A percentile compares a stretch with the other conserved stretches of the same genome.
These are phyloP conservation scores for Sideroxylon spinosum DNA, from an alignment of 179 eudicot species.

Conservation along the genomic window DNA sequence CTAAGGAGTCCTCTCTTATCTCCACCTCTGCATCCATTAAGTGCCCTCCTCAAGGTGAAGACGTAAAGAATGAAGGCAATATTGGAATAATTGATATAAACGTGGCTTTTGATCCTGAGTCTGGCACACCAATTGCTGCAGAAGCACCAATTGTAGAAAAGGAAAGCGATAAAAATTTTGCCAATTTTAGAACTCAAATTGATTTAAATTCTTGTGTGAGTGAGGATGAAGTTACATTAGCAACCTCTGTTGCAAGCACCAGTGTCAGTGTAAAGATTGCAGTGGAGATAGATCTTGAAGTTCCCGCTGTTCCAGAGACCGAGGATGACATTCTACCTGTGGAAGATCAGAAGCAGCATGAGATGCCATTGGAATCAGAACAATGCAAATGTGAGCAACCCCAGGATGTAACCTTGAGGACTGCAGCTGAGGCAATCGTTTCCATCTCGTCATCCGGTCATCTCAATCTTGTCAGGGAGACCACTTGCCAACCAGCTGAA, in stretches of 20 bases:
- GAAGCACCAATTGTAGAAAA: slow-evolving; percentile 34
- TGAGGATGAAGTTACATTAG: slow-evolving; percentile 52
- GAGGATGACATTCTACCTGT: slow-evolving; percentile 36
- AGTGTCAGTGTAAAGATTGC: slow-evolving; percentile 24
- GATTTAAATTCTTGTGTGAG: slow-evolving; percentile 71
- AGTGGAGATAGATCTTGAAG: slow-evolving; percentile 76
- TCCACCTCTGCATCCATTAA: slow-evolving; percentile 30
- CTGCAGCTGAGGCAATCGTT: slow-evolving; percentile 68
- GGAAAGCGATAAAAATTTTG: slow-evolving; percentile 25
- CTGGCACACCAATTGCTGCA: slow-evolving; percentile 24
- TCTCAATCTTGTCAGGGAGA: slow-evolving; percentile 12
- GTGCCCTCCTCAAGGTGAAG: slow-evolving; percentile 26
- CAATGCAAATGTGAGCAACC: slow-evolving; percentile 18
- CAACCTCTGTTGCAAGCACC: slow-evolving; percentile 28
- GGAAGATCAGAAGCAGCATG: slow-evolving; percentile 27
- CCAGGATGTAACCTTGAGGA: slow-evolving; percentile 32
- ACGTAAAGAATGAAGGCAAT: slow-evolving; percentile 32
- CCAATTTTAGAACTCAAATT: slow-evolving; percentile 39
- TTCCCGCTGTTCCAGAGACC: slow-evolving; percentile 40
- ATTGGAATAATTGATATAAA: slow-evolving; percentile 59
- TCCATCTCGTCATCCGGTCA: slow-evolving; percentile 42
- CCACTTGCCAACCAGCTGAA: slow-evolving; percentile 22
- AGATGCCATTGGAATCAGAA: slow-evolving; percentile 20
- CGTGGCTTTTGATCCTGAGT: slow-evolving; percentile 58
- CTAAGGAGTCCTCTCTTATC: slow-evolving; percentile 34